Evolutionary conservation across 768 basidiomycete species (phyloP).

Genomic region (Arthromyces matolae): DNA sequence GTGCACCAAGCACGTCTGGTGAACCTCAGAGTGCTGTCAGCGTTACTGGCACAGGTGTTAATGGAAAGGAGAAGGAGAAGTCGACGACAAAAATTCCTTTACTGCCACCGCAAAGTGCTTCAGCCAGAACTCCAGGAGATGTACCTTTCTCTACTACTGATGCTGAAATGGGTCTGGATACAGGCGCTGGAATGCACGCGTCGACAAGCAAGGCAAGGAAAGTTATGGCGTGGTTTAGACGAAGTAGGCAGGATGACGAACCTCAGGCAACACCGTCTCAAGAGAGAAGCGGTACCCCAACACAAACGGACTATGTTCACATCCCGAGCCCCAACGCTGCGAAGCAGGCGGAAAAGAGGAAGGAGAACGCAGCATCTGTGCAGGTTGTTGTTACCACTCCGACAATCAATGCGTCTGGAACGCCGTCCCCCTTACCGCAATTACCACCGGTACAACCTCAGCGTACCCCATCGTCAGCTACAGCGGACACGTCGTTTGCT

Average conservation of each 20-base stretch:
- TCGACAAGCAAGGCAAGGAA: slow-evolving; percentile 87
- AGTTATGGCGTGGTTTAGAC: slow-evolving; percentile 99
- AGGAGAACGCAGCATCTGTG: slow-evolving; percentile 24
- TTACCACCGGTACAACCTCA: slow-evolving; percentile 28
- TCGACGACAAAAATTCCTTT: not conserved
- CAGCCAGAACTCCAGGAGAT: slow-evolving; percentile 4
- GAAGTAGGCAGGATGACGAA: slow-evolving; percentile 40
- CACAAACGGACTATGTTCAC: slow-evolving; percentile 24
- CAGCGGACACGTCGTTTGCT: slow-evolving; percentile 38
- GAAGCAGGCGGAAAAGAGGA: slow-evolving; percentile 4
- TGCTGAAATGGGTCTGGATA: slow-evolving; percentile 29
- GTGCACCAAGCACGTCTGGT: slow-evolving; percentile 27
- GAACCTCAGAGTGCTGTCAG: slow-evolving; percentile 5
- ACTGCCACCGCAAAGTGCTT: slow-evolving; percentile 11
- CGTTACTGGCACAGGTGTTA: not conserved
- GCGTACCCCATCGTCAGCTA: slow-evolving; percentile 41
- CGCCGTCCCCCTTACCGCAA: slow-evolving; percentile 19
- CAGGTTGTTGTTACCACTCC: slow-evolving; percentile 41
- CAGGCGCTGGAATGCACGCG: slow-evolving; percentile 47
- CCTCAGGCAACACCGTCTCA: slow-evolving; percentile 10
- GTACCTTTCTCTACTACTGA: slow-evolving; percentile 16
- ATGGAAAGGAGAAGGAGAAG: slow-evolving; percentile 3
- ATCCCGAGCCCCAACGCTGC: no score
- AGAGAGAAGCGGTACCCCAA: slow-evolving; percentile 24
- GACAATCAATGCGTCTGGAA: slow-evolving; percentile 22